Conservation (phyloP, 2,329 filamentous ascomycete genomes). For the Fusarium nisikadoi region DNA sequence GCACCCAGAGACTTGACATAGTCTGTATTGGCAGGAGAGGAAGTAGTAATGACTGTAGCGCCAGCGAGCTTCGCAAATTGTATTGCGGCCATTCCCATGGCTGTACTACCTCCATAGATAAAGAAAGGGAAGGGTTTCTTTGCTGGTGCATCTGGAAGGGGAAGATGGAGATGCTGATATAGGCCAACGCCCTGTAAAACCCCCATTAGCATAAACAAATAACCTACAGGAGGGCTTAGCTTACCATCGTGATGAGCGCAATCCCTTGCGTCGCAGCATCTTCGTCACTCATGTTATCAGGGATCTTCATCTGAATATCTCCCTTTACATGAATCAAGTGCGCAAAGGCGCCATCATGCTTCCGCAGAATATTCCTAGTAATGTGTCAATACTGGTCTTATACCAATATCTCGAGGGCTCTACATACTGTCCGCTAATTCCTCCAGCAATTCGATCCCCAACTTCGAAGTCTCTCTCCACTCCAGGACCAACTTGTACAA, state of each 20-base stretch:
- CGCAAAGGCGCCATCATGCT: constrained; percentile 52
- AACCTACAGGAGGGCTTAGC: accelerated
- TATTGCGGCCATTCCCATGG: constrained; percentile 63
- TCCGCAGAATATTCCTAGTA: not conserved
- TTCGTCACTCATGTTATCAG: constrained; percentile 51
- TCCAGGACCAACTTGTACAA: constrained; percentile 56
- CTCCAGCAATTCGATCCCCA: constrained; percentile 57
- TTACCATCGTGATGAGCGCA: constrained; percentile 50
- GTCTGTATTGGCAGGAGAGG: constrained; percentile 50
- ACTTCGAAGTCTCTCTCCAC: constrained; percentile 52
- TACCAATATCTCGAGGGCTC: not conserved
- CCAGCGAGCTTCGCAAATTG: constrained; percentile 53
- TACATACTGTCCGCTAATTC: not conserved
- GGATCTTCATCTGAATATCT: constrained; percentile 55
- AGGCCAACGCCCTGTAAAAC: constrained; percentile 53
- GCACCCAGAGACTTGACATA: constrained; percentile 54
- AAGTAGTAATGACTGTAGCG: constrained; percentile 50
- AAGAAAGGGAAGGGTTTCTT: constrained; percentile 51
- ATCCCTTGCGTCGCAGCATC: constrained; percentile 59
- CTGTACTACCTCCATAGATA: constrained; percentile 61
- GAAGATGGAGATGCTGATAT: constrained; percentile 57
- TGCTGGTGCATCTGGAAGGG: constrained; percentile 55
- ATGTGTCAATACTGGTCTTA: not conserved
- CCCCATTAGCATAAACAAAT: accelerated
- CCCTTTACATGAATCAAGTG: constrained; percentile 53